A percentile compares a stretch with the other conserved stretches of the same genome.
phyloP scores from a whole-genome alignment of 257 asterid species.

The Ophiorrhiza pumila region DNA sequence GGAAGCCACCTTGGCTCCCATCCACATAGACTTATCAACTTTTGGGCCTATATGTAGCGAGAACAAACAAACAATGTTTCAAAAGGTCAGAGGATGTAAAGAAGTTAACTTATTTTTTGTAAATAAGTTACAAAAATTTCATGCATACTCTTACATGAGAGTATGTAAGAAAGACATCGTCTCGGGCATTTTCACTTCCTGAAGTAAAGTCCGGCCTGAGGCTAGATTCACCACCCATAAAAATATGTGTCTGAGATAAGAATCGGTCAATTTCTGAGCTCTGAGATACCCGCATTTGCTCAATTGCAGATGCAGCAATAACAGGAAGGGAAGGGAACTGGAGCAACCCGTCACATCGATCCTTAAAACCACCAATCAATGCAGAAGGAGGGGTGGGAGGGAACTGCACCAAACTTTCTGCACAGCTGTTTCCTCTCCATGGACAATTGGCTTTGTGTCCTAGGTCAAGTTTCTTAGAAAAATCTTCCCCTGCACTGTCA shows the following conservation, averaged over 20 bases:
- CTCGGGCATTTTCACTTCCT: conserved; percentile 61
- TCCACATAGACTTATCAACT: conserved; percentile 95
- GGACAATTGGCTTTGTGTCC: conserved; percentile 83
- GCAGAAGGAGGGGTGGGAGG: conserved; percentile 99
- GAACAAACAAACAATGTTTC: conserved; percentile 13
- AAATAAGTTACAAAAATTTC: conserved; percentile 12
- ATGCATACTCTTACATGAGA: conserved; percentile 58
- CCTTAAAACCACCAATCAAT: conserved; percentile 93
- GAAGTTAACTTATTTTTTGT: conserved; percentile 8
- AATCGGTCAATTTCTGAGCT: conserved; percentile 83
- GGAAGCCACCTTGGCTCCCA: conserved; percentile 99
- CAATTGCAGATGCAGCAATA: conserved; percentile 77
- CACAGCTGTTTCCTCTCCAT: conserved; percentile 90
- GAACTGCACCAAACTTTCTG: conserved; percentile 96
- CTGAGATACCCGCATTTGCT: conserved; percentile 67
- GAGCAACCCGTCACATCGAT: conserved; percentile 93
- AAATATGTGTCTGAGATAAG: conserved; percentile 63
- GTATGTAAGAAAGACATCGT: conserved; percentile 64
- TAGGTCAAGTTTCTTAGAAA: conserved; percentile 69
- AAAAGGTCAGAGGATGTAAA: background rate
- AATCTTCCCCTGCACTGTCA: conserved; percentile 73
- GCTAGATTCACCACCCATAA: conserved; percentile 65
- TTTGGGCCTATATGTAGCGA: conserved; percentile 64
- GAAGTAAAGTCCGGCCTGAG: conserved; percentile 57
- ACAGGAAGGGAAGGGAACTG: conserved; percentile 94